phyloP scores from a whole-genome alignment of 2,329 filamentous ascomycete species.

The Alternaria sp. region DNA sequence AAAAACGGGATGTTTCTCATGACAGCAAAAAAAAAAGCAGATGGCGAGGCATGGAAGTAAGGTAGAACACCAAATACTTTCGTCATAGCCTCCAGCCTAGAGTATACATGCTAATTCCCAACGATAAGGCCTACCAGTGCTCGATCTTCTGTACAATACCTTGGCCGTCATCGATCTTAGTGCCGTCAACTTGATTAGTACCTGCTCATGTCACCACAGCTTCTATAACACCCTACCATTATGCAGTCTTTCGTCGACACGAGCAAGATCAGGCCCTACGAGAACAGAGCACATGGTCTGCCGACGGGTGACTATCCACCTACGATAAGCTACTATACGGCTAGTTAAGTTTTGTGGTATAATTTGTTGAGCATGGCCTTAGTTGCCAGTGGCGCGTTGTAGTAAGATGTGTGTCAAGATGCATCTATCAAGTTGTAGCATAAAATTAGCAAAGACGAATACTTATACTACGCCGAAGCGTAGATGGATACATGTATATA shows the following conservation, averaged over 20 bases:
- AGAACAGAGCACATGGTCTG: background rate
- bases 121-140: background rate
- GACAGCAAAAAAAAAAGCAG: background rate
- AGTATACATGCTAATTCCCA: background rate
- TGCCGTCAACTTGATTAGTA: background rate
- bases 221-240: background rate
- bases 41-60: background rate
- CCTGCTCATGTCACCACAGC: background rate
- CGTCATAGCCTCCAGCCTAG: background rate
- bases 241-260: background rate
- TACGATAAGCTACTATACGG: background rate
- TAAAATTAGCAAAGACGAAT: background rate
- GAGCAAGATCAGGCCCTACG: background rate
- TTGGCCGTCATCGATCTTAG: background rate
- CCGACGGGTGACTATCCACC: background rate
- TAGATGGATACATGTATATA: background rate
- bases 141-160: background rate
- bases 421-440: background rate
- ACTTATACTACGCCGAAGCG: background rate
- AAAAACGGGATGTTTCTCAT: background rate
- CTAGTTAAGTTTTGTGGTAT: background rate
- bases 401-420: background rate
- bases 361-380: background rate
- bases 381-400: background rate
- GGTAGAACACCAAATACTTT: background rate